phyloP scores from a whole-genome alignment of 495 filamentous ascomycete species.

The Amniculicola lignicola region DNA sequence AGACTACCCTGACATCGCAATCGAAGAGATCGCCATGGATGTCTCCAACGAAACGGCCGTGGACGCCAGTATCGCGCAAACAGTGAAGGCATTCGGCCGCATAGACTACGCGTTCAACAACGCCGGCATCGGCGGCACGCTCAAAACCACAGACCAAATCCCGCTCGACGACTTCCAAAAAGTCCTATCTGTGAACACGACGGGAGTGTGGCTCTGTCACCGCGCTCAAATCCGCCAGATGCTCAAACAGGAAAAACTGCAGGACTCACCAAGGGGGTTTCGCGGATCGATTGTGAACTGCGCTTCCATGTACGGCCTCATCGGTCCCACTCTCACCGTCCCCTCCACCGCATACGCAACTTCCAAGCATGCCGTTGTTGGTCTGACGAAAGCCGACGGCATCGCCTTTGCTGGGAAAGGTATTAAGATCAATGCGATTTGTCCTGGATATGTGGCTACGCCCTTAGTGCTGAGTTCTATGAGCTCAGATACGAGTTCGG shows the following conservation, averaged over 20 bases:
- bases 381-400: slow-evolving; percentile 49
- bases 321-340: slow-evolving; percentile 26
- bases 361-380: slow-evolving; percentile 48
- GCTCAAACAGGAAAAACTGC: slow-evolving; percentile 46
- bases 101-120: slow-evolving; percentile 39
- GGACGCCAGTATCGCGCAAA: slow-evolving; percentile 37
- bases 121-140: slow-evolving; percentile 34
- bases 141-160: slow-evolving; percentile 38
- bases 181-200: slow-evolving; percentile 48
- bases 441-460: slow-evolving; percentile 48
- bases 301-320: slow-evolving; percentile 38
- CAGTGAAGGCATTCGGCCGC: slow-evolving; percentile 35
- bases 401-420: slow-evolving; percentile 45
- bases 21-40: slow-evolving; percentile 39
- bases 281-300: slow-evolving; percentile 40
- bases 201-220: slow-evolving; percentile 50
- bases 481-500: background rate
- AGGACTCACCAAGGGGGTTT: slow-evolving; percentile 20
- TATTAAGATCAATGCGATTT: slow-evolving; percentile 53
- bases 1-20: slow-evolving; percentile 34
- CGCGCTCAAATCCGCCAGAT: slow-evolving; percentile 50
- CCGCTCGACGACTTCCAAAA: slow-evolving; percentile 43
- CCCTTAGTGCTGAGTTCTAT: slow-evolving; percentile 40
- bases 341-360: slow-evolving; percentile 43
- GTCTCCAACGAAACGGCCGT: slow-evolving; percentile 35